These are phyloP conservation scores for Volutella citrinella DNA, from an alignment of 2,329 filamentous ascomycete genomes.

Conservation along the genomic window DNA sequence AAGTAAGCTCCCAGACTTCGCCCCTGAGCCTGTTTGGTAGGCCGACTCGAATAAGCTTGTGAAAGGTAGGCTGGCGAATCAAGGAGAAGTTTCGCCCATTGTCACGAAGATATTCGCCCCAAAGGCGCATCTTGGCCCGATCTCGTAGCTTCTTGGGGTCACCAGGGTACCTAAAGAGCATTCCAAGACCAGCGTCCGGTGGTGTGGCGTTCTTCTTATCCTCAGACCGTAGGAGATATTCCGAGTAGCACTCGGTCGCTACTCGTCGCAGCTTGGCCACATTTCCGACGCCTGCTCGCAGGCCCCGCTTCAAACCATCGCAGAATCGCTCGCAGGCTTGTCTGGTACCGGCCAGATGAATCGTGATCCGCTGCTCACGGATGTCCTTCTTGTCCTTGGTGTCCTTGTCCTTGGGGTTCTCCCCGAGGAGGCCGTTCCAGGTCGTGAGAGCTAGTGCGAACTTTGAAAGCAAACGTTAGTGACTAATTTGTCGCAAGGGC, in stretches of 20 bases:
- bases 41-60: constrained; percentile 94
- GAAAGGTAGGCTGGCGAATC: constrained; percentile 93
- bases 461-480: constrained; percentile 33
- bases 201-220: constrained; percentile 54
- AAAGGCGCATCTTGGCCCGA: constrained; percentile 93
- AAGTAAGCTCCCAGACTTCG: constrained; percentile 94
- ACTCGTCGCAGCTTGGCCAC: constrained; percentile 82
- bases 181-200: constrained; percentile 91
- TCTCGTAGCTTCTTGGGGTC: constrained; percentile 93
- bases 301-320: constrained; percentile 86
- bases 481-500: constrained; percentile 3
- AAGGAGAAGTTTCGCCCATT: constrained; percentile 92
- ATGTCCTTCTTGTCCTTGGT: constrained; percentile 41
- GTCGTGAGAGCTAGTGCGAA: constrained; percentile 94
- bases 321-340: constrained; percentile 93
- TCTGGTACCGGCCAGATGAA: constrained; percentile 86
- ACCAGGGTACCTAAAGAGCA: constrained; percentile 90
- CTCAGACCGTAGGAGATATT: constrained; percentile 68
- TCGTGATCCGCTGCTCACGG: constrained; percentile 79
- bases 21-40: constrained; percentile 89
- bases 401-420: constrained; percentile 51
- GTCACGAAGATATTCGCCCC: constrained; percentile 94
- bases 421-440: constrained; percentile 74
- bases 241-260: constrained; percentile 83
- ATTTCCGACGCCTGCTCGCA: constrained; percentile 83